phyloP scores from a whole-genome alignment of 306 rosid genomes.

The Abrus pulchellus region DNA sequence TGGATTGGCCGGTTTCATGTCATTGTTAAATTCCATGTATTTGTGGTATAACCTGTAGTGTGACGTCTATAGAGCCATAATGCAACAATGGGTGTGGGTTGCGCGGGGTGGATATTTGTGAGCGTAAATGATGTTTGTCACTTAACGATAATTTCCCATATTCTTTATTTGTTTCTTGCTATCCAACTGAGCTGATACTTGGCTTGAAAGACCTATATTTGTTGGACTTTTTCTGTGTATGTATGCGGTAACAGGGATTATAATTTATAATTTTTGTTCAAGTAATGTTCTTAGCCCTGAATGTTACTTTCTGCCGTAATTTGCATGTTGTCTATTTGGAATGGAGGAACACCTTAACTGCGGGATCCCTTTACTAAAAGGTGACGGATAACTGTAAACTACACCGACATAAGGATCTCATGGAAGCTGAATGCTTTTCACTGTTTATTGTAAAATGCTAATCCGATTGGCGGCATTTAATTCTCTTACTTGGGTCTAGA shows the following conservation, averaged over 20 bases:
- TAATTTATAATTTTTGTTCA: background rate
- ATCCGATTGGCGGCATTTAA: no score
- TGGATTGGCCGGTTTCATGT: constrained; percentile 55
- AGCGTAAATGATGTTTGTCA: constrained; percentile 47
- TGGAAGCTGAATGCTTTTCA: background rate
- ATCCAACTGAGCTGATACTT: constrained; percentile 47
- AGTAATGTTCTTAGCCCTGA: background rate
- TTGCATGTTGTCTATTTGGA: constrained; percentile 8
- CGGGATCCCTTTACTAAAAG: background rate
- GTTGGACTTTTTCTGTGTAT: background rate
- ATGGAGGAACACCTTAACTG: background rate
- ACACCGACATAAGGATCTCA: background rate
- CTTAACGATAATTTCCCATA: constrained; percentile 31
- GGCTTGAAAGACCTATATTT: constrained; percentile 36
- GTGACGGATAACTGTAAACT: background rate
- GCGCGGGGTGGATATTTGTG: constrained; percentile 47
- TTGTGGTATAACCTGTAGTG: constrained; percentile 47
- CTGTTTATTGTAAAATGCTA: no score
- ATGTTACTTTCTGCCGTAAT: background rate
- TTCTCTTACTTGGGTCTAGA: no score
- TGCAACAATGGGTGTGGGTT: constrained; percentile 51
- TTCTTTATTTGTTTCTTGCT: constrained; percentile 54
- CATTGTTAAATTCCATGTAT: constrained; percentile 48
- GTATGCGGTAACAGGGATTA: background rate
- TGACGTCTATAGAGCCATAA: constrained; percentile 45